Evolutionary conservation across 1,284 basidiomycete genomes (phyloP).

Genomic region (Malassezia arunalokei): DNA sequence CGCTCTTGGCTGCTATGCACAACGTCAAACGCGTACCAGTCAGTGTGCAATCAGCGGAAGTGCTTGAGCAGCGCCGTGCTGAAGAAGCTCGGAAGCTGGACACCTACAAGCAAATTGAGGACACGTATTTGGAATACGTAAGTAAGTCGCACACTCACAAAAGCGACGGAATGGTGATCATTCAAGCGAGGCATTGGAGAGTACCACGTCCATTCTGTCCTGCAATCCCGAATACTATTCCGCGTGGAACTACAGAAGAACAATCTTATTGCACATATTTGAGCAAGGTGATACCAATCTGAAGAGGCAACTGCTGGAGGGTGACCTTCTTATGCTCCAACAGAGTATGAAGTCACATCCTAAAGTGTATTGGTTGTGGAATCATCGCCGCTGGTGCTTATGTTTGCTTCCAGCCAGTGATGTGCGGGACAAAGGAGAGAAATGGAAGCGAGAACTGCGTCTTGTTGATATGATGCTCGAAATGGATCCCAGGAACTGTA

Average conservation of each 20-base stretch:
- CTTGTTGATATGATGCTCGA: conserved; percentile 43
- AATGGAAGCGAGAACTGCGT: conserved; percentile 33
- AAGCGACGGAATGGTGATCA: not conserved
- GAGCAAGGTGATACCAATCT: not conserved
- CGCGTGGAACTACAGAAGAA: conserved; percentile 40
- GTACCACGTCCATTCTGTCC: conserved; percentile 29
- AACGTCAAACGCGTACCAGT: conserved; percentile 9
- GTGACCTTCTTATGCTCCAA: conserved; percentile 36
- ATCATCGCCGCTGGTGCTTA: conserved; percentile 43
- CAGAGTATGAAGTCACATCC: conserved; percentile 38
- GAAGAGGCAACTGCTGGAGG: conserved; percentile 17
- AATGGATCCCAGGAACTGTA: conserved; percentile 39
- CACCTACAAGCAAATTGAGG: conserved; percentile 8
- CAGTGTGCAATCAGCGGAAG: not conserved
- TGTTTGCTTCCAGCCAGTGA: conserved; percentile 11
- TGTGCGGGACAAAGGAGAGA: not conserved
- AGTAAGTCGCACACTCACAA: not conserved
- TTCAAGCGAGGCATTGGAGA: conserved; percentile 17
- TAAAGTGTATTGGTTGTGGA: conserved; percentile 47
- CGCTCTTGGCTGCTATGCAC: conserved; percentile 7
- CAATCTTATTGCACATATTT: conserved; percentile 27
- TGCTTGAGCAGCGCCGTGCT: not conserved
- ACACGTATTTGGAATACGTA: conserved; percentile 5
- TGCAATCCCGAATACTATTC: conserved; percentile 43
- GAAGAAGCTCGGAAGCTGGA: conserved; percentile 2